Evolutionary conservation across 2,329 filamentous ascomycete species (phyloP).

Genomic region (Dichotomopilus funicola): DNA sequence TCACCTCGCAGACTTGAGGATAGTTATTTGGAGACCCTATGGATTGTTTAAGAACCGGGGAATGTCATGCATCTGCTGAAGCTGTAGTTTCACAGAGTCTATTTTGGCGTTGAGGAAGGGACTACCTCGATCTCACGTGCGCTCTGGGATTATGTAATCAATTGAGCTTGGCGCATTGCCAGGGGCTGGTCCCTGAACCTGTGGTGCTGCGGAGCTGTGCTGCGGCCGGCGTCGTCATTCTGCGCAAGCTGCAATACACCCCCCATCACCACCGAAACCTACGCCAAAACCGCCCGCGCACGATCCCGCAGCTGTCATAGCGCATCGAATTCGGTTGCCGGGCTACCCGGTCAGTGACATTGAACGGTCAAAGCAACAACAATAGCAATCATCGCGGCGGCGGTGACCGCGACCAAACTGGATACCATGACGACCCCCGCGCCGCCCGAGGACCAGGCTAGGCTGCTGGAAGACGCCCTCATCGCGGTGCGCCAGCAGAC

Average conservation of each 20-base stretch:
- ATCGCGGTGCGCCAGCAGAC: conserved; percentile 96
- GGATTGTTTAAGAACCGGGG: no score
- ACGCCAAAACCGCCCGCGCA: not conserved
- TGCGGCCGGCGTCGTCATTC: conserved; percentile 13
- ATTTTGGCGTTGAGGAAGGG: no score
- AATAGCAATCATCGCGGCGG: not conserved
- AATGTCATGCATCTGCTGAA: no score
- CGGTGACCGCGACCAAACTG: not conserved
- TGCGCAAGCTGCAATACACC: not conserved
- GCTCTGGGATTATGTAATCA: conserved; percentile 1
- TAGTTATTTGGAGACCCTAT: no score
- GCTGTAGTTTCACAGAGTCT: no score
- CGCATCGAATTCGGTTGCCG: not conserved
- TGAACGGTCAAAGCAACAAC: not conserved
- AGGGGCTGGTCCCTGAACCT: not conserved
- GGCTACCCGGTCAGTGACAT: not conserved
- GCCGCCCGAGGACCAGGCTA: conserved; percentile 73
- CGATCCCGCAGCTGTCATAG: not conserved
- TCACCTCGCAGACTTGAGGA: no score
- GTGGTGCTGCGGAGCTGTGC: conserved; percentile 3
- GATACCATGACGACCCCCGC: conserved; percentile 42
- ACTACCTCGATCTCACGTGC: no score
- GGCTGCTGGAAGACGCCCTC: conserved; percentile 94
- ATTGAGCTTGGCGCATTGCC: not conserved
- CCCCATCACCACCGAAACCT: not conserved